A percentile compares a stretch with the other conserved stretches of the same genome.
These are phyloP conservation scores for Rhytidhysteron rufulum DNA, from an alignment of 2,329 filamentous ascomycete genomes.

Conservation along the genomic window DNA sequence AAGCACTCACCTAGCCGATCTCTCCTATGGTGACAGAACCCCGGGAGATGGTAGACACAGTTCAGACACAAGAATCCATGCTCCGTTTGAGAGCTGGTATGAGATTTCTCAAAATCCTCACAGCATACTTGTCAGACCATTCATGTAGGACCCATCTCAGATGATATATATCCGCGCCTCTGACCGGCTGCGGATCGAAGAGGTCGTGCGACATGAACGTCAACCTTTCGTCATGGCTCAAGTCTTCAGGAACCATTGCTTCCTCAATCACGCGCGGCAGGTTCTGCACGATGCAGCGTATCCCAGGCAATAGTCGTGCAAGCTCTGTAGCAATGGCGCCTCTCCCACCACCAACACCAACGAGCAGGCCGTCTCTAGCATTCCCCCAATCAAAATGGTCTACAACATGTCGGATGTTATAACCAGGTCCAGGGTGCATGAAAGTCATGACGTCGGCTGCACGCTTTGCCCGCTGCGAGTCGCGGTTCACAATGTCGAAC, in stretches of 20 bases:
- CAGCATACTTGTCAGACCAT: neutral
- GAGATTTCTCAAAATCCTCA: neutral
- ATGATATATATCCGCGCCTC: conserved; percentile 8
- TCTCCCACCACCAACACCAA: conserved; percentile 10
- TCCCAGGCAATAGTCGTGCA: conserved; percentile 1
- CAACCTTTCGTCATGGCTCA: conserved; percentile 1
- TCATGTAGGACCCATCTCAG: conserved; percentile 8
- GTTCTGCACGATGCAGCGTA: conserved; percentile 10
- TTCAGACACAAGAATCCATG: neutral
- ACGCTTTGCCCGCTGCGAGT: neutral
- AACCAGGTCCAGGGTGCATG: neutral
- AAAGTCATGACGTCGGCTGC: neutral
- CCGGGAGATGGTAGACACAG: neutral
- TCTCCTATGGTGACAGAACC: too few relatives aligned
- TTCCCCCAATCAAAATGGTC: conserved; percentile 1
- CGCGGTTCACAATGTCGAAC: neutral
- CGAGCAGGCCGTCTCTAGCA: conserved; percentile 1
- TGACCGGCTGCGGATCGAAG: conserved; percentile 9
- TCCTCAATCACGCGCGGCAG: conserved; percentile 5
- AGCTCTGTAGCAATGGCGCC: conserved; percentile 7
- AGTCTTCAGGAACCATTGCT: conserved; percentile 1
- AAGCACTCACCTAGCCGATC: too few relatives aligned
- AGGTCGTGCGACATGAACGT: conserved; percentile 9
- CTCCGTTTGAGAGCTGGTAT: neutral
- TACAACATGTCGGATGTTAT: neutral